Evolutionary conservation across 805 yeast species (phyloP).

Genomic region (Debaryomyces maramus): DNA sequence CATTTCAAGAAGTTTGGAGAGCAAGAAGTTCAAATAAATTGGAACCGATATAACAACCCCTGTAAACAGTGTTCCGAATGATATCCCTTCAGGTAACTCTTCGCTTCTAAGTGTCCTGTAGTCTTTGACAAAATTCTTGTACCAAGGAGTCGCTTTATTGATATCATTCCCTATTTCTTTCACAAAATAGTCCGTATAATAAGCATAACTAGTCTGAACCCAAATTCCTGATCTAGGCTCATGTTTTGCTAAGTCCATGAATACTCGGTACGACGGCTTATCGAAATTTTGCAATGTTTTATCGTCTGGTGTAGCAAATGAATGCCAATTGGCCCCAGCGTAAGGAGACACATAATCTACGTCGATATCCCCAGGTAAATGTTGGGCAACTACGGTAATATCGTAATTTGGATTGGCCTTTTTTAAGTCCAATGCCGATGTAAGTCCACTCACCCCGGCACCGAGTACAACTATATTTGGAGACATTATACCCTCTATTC

Average conservation of each 20-base stretch:
- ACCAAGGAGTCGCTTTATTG: constrained; percentile 46
- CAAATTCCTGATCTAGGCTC: constrained; percentile 54
- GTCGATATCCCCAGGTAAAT: constrained; percentile 55
- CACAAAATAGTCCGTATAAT: constrained; percentile 14
- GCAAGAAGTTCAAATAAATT: constrained; percentile 53
- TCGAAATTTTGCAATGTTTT: constrained; percentile 43
- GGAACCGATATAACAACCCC: constrained; percentile 62
- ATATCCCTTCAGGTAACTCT: constrained; percentile 44
- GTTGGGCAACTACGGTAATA: constrained; percentile 32
- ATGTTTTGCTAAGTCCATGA: constrained; percentile 43
- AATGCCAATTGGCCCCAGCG: constrained; percentile 74
- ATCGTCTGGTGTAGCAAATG: constrained; percentile 51
- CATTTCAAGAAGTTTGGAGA: constrained; percentile 41
- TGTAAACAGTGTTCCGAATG: constrained; percentile 48
- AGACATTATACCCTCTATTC: too few relatives aligned
- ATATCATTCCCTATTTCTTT: constrained; percentile 6
- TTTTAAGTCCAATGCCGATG: constrained; percentile 34
- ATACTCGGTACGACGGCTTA: constrained; percentile 46
- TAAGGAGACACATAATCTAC: constrained; percentile 61
- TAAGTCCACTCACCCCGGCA: constrained; percentile 41
- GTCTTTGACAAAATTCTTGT: constrained; percentile 40
- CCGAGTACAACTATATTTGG: constrained; percentile 21
- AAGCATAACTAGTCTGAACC: constrained; percentile 17
- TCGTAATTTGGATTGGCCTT: constrained; percentile 17
- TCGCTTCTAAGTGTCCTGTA: constrained; percentile 30